Conservation (phyloP, 192 early-diverging fungal genomes). For the Coemansia sp. region DNA sequence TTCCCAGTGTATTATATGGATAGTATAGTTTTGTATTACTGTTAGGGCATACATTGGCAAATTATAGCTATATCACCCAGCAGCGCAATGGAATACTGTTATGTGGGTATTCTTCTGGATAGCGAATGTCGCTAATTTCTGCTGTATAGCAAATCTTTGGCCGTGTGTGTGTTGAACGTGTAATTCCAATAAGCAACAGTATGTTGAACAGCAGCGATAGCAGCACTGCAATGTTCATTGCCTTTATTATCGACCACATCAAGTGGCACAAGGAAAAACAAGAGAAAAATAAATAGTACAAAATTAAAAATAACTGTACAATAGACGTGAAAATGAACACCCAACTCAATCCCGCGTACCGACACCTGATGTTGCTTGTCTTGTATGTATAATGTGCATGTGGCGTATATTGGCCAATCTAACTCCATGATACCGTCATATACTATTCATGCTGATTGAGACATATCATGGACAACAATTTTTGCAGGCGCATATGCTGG, state of each 20-base stretch:
- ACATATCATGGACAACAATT: not conserved
- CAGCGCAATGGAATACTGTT: constrained; percentile 10
- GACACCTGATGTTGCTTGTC: not conserved
- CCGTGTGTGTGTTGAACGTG: constrained; percentile 9
- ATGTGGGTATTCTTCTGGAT: constrained; percentile 13
- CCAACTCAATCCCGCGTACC: not conserved
- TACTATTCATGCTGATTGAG: not conserved
- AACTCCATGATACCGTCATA: not conserved
- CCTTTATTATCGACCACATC: constrained; percentile 28
- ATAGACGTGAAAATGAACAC: constrained; percentile 5
- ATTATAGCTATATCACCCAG: constrained; percentile 14
- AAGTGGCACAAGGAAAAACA: constrained; percentile 1
- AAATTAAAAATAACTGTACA: not conserved
- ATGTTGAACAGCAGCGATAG: constrained; percentile 34
- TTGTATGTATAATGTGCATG: not conserved
- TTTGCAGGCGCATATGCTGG: constrained; percentile 31
- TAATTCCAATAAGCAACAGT: constrained; percentile 24
- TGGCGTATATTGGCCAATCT: constrained; percentile 12
- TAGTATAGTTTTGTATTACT: too few species aligned
- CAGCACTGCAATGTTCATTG: constrained; percentile 31
- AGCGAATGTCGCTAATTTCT: constrained; percentile 26
- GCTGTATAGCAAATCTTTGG: constrained; percentile 18
- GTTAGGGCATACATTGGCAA: not conserved
- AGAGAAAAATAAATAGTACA: not conserved
- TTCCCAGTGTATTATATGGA: too few species aligned